Evolutionary conservation across 2,329 filamentous ascomycete genomes (phyloP).

Genomic region (Phaeosphaeriaceae sp.): DNA sequence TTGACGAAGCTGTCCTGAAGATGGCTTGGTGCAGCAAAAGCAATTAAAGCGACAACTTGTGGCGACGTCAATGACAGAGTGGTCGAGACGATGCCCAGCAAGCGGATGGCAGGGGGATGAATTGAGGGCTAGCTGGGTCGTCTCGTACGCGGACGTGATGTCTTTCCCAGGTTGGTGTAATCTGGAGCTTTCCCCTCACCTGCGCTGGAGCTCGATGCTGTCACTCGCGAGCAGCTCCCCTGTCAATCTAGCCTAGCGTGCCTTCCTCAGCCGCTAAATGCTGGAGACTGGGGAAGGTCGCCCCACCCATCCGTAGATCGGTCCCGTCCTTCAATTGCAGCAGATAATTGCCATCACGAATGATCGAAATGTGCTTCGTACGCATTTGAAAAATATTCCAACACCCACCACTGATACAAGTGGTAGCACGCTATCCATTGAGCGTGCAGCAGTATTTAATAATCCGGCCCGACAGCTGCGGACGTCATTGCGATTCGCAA

Average conservation of each 20-base stretch:
- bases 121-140: slow-evolving; percentile 1
- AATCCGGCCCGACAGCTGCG: too few relatives aligned
- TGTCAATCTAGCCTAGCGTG: slow-evolving; percentile 19
- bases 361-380: not conserved
- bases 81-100: not conserved
- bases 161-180: slow-evolving; percentile 4
- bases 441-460: too few relatives aligned
- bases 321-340: not conserved
- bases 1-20: not conserved
- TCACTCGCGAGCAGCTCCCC: slow-evolving; percentile 15
- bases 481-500: too few relatives aligned
- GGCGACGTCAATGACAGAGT: not conserved
- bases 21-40: slow-evolving; percentile 3
- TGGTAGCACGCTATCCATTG: too few relatives aligned
- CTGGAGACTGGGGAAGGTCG: slow-evolving; percentile 18
- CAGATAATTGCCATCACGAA: not conserved
- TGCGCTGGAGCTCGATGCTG: not conserved
- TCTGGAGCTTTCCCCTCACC: slow-evolving; percentile 7
- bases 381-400: too few relatives aligned
- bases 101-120: not conserved
- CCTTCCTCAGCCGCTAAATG: not conserved
- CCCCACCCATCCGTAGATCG: slow-evolving; percentile 8
- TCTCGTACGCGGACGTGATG: slow-evolving; percentile 6
- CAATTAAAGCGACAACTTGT: not conserved
- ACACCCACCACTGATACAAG: too few relatives aligned